These are phyloP conservation scores for Neurospora terricola DNA, from an alignment of 495 filamentous ascomycete species.

Conservation along the genomic window DNA sequence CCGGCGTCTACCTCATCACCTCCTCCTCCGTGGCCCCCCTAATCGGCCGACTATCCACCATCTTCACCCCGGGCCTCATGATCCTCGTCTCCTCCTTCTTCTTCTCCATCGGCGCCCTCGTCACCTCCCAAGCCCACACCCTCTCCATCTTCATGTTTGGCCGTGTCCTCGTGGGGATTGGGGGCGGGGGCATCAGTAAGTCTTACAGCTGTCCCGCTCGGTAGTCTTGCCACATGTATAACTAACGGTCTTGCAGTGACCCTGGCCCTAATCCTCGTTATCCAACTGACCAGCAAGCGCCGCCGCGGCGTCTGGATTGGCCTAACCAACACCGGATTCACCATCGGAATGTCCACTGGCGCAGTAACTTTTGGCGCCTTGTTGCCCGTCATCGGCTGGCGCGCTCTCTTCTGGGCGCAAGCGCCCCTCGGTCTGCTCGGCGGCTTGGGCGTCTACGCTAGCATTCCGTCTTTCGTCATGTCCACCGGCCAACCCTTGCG, in stretches of 20 bases:
- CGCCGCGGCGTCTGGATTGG: conserved; percentile 62
- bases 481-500: conserved; percentile 11
- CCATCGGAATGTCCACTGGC: conserved; percentile 57
- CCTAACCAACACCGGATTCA: conserved; percentile 49
- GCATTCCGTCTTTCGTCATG: conserved; percentile 39
- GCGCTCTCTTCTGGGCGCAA: conserved; percentile 59
- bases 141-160: conserved; percentile 57
- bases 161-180: conserved; percentile 52
- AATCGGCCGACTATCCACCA: conserved; percentile 52
- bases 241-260: conserved; percentile 33
- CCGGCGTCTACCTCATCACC: conserved; percentile 61
- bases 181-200: conserved; percentile 58
- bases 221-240: background rate
- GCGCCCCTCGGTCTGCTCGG: conserved; percentile 45
- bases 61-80: conserved; percentile 56
- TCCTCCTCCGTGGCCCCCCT: conserved; percentile 58
- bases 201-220: background rate
- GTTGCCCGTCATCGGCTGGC: conserved; percentile 54
- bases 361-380: conserved; percentile 60
- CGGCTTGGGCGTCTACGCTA: conserved; percentile 48
- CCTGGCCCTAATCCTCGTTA: conserved; percentile 55
- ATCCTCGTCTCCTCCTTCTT: conserved; percentile 45
- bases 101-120: conserved; percentile 50
- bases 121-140: conserved; percentile 47
- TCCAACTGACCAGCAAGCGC: conserved; percentile 55